Evolutionary conservation across 805 yeast species (phyloP), one percentile per base, ranked within the genome.

Genomic region (Lipomyces chichibuensis): DNA sequence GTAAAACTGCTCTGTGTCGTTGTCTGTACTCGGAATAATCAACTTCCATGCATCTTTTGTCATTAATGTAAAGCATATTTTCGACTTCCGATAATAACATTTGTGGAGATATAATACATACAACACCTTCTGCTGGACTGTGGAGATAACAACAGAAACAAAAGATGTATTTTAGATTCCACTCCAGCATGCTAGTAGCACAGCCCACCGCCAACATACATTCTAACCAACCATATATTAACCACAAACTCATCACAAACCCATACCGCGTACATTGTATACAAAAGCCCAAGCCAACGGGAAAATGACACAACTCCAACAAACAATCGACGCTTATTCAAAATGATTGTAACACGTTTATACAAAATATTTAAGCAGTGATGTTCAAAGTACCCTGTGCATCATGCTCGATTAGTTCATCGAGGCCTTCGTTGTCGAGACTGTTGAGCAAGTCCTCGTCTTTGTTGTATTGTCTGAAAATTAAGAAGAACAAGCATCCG

Each of bases 401-500:
- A 2, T 63, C 69, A 20, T 55, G 55, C 49, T 37, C 57, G 20
- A 63, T 13, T 17, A 33, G 58, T 29, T 63, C 71, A 23, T 52
- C 51, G 29, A 51, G 53, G 3, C 55, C 35, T n/a, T 64, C 63
- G 17, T 52, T 60, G 4, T 60, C 61, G 72, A 87, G 78, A 43
- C 78, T 79, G 76, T 87, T 87, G 78, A 84, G 80, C 69, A 81
- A 85, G 67, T 86, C 89, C 77, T 87, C 91, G 65, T 78, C 79
- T 32, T 78, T 76, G 74, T 88, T 87, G 77, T 84, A 85, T 68
- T 80, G 82, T 35, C 78, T 77, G 85, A 86, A 88, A 62, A 80
- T 72, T 70, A 85, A 52, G 88, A 88, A 88, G 86, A 90, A 90
- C 35, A 80, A 49, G 64, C 82, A 66, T 27, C 93, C 94, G 46